Evolutionary conservation across 2,329 filamentous ascomycete species (phyloP).

Genomic region (Aureobasidium sp.): DNA sequence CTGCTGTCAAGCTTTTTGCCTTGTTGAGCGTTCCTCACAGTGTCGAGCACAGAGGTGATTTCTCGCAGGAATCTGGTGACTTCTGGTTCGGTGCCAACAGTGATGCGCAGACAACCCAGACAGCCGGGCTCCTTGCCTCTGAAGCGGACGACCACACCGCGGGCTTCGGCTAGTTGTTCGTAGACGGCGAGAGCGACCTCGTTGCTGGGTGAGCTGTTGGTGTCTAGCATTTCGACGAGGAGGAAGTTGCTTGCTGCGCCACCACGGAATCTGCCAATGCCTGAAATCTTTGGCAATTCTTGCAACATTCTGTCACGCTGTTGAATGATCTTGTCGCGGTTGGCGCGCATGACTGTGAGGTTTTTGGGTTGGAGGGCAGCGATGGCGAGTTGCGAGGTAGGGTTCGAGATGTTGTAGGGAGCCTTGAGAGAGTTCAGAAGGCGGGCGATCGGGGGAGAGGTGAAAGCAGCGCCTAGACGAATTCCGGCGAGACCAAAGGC

Average conservation of each 20-base stretch:
- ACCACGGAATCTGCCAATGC: conserved; percentile 84
- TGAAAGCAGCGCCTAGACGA: conserved; percentile 87
- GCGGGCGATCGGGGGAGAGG: conserved; percentile 75
- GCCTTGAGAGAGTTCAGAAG: conserved; percentile 95
- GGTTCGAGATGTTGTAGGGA: conserved; percentile 94
- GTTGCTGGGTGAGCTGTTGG: conserved; percentile 76
- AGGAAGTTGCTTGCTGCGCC: conserved; percentile 90
- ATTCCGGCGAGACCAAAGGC: conserved; percentile 97
- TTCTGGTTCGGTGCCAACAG: conserved; percentile 90
- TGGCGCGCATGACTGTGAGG: conserved; percentile 75
- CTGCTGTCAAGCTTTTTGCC: conserved; percentile 34
- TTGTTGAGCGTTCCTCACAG: conserved; percentile 48
- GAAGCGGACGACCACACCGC: conserved; percentile 94
- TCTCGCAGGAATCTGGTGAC: conserved; percentile 81
- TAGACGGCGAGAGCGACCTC: conserved; percentile 82
- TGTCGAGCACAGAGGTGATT: conserved; percentile 59
- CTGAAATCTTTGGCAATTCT: conserved; percentile 78
- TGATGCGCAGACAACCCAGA: conserved; percentile 88
- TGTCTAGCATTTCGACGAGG: conserved; percentile 87
- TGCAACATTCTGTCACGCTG: conserved; percentile 82
- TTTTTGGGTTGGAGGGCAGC: conserved; percentile 75
- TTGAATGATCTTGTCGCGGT: conserved; percentile 73
- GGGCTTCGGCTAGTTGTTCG: conserved; percentile 82
- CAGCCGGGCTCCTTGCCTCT: conserved; percentile 94
- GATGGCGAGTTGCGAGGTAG: conserved; percentile 83